A percentile compares a stretch with the other conserved stretches of the same genome.
Evolutionary conservation across 169 alveolate genomes (phyloP).

Genomic region (Cryptosporidium bovis): DNA sequence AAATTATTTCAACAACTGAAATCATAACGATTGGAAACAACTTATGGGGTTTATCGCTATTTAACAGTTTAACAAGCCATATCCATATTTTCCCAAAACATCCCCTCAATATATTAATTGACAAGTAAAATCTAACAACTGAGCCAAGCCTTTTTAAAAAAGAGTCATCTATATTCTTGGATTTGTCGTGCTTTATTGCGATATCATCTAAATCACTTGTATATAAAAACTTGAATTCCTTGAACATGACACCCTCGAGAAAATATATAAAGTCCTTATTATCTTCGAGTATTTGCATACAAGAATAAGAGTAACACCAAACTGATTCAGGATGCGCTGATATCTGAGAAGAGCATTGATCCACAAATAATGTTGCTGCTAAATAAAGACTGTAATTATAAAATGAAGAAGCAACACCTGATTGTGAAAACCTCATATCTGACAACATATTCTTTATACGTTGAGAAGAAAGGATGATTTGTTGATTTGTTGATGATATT

Average conservation of each 20-base stretch:
- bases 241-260: slow-evolving; percentile 35
- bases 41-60: slow-evolving; percentile 30
- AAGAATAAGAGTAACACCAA: slow-evolving; percentile 69
- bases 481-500: slow-evolving; percentile 69
- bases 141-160: slow-evolving; percentile 43
- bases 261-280: slow-evolving; percentile 11
- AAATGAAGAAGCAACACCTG: background rate
- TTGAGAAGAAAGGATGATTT: slow-evolving; percentile 44
- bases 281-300: slow-evolving; percentile 27
- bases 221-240: slow-evolving; percentile 12
- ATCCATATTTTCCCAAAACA: slow-evolving; percentile 46
- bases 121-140: slow-evolving; percentile 30
- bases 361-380: slow-evolving; percentile 32
- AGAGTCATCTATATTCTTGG: slow-evolving; percentile 35
- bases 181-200: background rate
- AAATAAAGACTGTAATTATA: slow-evolving; percentile 38
- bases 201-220: slow-evolving; percentile 40
- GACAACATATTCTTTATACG: slow-evolving; percentile 39
- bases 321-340: slow-evolving; percentile 73
- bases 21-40: slow-evolving; percentile 6
- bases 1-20: slow-evolving; percentile 20
- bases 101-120: slow-evolving; percentile 50
- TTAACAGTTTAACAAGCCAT: slow-evolving; percentile 60
- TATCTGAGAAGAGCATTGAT: slow-evolving; percentile 58
- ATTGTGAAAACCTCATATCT: slow-evolving; percentile 1